Percentiles rank a stretch among this genome's conserved stretches.
Conservation (phyloP, 2,329 filamentous ascomycete species). For the Phialocephala subalpina region DNA sequence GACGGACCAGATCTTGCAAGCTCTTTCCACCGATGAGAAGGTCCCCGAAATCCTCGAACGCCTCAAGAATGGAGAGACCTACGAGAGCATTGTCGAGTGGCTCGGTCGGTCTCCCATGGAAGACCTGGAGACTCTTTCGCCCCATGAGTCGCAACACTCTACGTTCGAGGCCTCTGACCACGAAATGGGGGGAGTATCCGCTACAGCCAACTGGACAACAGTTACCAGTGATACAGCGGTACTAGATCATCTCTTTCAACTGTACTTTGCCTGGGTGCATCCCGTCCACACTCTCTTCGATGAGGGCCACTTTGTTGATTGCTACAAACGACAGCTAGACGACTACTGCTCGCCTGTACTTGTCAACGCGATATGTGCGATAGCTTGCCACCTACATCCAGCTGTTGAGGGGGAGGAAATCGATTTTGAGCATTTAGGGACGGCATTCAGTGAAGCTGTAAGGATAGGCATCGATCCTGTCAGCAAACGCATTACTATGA, state of each 20-base stretch:
- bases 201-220: constrained; percentile 37
- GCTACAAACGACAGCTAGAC: constrained; percentile 33
- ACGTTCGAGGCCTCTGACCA: constrained; percentile 37
- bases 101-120: constrained; percentile 36
- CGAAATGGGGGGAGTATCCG: constrained; percentile 34
- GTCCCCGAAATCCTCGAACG: constrained; percentile 42
- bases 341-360: constrained; percentile 41
- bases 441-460: constrained; percentile 40
- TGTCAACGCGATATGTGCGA: constrained; percentile 45
- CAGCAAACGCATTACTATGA: constrained; percentile 38
- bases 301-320: constrained; percentile 41
- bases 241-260: constrained; percentile 43
- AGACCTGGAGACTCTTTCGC: constrained; percentile 36
- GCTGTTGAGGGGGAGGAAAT: constrained; percentile 30
- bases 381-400: constrained; percentile 44
- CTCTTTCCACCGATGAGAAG: constrained; percentile 40
- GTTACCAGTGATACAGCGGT: constrained; percentile 38
- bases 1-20: constrained; percentile 41
- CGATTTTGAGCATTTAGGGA: constrained; percentile 38
- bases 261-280: constrained; percentile 47
- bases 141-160: constrained; percentile 37
- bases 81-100: constrained; percentile 41
- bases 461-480: constrained; percentile 33
- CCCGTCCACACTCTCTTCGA: constrained; percentile 46
- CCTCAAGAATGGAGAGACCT: constrained; percentile 40